Conservation (phyloP, 768 basidiomycete species). For the Dacryopinax spathularia region DNA sequence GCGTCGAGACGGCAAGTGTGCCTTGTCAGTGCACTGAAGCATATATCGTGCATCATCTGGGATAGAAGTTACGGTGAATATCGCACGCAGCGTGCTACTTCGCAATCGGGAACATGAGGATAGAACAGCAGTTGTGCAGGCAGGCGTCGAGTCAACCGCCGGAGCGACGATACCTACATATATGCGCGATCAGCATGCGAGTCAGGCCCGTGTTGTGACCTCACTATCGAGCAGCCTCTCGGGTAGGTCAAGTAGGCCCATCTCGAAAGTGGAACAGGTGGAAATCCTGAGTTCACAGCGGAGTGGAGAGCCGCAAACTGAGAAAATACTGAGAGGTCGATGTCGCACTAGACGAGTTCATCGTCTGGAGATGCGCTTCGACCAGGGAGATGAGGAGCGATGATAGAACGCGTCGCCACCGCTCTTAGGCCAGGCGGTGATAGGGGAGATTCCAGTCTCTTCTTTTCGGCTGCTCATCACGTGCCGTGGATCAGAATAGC, state of each 20-base stretch:
- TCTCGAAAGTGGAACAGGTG: not conserved
- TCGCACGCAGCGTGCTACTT: slow-evolving; percentile 21
- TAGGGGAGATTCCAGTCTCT: not conserved
- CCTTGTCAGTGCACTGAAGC: slow-evolving; percentile 8
- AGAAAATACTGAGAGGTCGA: not conserved
- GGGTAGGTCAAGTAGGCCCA: not conserved
- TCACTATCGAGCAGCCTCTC: not conserved
- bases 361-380: too few relatives aligned
- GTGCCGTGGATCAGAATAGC: too few relatives aligned
- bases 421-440: not conserved
- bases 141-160: not conserved
- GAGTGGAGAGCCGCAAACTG: not conserved
- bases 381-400: not conserved
- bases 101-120: slow-evolving; percentile 15
- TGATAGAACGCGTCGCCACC: not conserved
- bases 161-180: not conserved
- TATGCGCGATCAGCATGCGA: not conserved
- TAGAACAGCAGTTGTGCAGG: not conserved
- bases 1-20: not conserved
- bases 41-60: slow-evolving; percentile 21
- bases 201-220: not conserved
- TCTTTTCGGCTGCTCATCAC: too few relatives aligned
- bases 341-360: too few relatives aligned
- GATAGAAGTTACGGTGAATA: slow-evolving; percentile 21
- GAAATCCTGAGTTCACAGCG: not conserved